These are phyloP conservation scores for Veloboletus limbatus DNA, from an alignment of 1,284 basidiomycete genomes.

Conservation along the genomic window DNA sequence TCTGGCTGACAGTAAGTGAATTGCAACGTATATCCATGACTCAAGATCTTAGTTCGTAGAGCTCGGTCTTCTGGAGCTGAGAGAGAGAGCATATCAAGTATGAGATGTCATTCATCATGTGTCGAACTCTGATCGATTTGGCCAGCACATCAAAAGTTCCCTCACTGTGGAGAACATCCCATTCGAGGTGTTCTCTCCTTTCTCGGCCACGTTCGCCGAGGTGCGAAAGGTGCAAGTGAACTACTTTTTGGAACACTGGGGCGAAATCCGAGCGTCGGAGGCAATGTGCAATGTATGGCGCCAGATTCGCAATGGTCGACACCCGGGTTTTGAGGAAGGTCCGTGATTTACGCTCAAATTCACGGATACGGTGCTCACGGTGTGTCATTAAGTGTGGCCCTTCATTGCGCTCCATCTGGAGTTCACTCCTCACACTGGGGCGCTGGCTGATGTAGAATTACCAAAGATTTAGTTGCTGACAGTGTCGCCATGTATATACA, in stretches of 20 bases:
- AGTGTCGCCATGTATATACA: not conserved
- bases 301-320: conserved; percentile 75
- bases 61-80: conserved; percentile 66
- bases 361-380: conserved; percentile 3
- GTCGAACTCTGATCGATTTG: not conserved
- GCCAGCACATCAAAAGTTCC: conserved; percentile 72
- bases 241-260: conserved; percentile 81
- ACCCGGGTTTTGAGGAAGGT: conserved; percentile 84
- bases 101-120: not conserved
- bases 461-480: conserved; percentile 16
- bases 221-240: conserved; percentile 81
- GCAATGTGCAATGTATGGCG: conserved; percentile 83
- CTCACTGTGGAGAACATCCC: conserved; percentile 80
- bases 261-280: conserved; percentile 73
- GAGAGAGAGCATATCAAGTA: conserved; percentile 66
- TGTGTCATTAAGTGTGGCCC: conserved; percentile 57
- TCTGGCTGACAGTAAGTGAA: conserved; percentile 72
- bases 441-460: conserved; percentile 18
- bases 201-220: conserved; percentile 78
- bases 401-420: conserved; percentile 63
- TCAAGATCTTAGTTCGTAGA: conserved; percentile 39
- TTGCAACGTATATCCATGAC: not conserved
- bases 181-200: conserved; percentile 83
- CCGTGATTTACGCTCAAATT: conserved; percentile 8
- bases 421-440: conserved; percentile 43